Evolutionary conservation across 495 filamentous ascomycete species (phyloP).

Genomic region (Penicillium paxilli): DNA sequence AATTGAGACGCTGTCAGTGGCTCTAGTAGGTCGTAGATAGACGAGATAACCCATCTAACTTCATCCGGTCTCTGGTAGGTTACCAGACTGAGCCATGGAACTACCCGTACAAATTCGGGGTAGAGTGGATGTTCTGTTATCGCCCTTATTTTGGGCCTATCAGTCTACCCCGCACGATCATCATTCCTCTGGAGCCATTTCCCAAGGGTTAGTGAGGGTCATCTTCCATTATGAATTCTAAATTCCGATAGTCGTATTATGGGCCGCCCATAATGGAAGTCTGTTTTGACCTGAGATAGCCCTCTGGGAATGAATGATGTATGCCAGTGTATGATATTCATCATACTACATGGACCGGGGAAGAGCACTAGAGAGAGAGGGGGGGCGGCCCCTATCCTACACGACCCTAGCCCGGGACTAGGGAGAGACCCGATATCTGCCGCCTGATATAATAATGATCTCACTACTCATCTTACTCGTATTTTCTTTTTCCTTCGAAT

Average conservation of each 20-base stretch:
- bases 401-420: too few relatives aligned
- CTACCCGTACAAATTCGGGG: too few relatives aligned
- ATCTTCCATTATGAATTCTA: conserved; percentile 2
- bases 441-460: not conserved
- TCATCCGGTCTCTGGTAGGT: not conserved
- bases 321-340: too few relatives aligned
- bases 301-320: not conserved
- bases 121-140: conserved; percentile 5
- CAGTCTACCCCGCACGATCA: conserved; percentile 25
- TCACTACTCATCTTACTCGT: not conserved
- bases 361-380: not conserved
- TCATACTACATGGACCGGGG: not conserved
- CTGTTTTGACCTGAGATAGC: not conserved
- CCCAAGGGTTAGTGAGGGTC: too few relatives aligned
- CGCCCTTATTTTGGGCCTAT: conserved; percentile 10
- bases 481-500: not conserved
- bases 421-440: not conserved
- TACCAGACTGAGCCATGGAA: not conserved
- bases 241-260: not conserved
- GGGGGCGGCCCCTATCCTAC: not conserved
- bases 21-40: conserved; percentile 6
- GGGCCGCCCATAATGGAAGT: conserved; percentile 13
- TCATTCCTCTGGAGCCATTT: too few relatives aligned
- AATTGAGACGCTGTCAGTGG: not conserved
- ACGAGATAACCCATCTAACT: not conserved